Percentiles rank a stretch among this genome's conserved stretches.
Evolutionary conservation across 306 rosid species (phyloP).

Genomic region (Cicer bijugum): DNA sequence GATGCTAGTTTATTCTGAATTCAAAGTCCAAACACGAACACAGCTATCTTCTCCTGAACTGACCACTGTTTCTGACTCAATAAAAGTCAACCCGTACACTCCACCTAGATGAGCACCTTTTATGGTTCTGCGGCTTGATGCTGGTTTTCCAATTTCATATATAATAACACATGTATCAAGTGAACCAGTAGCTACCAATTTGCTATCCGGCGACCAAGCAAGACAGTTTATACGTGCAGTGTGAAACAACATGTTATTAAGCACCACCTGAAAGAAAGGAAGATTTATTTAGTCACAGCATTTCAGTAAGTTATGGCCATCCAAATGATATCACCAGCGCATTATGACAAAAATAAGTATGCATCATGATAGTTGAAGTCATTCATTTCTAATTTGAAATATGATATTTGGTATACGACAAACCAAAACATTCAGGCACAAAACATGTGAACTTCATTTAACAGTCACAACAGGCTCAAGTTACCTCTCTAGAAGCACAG

Average conservation of each 20-base stretch:
- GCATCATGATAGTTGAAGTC: slow-evolving; percentile 17
- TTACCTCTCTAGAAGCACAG: slow-evolving; percentile 75
- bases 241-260: slow-evolving; percentile 88
- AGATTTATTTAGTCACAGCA: slow-evolving; percentile 3
- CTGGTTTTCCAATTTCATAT: slow-evolving; percentile 88
- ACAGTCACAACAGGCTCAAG: slow-evolving; percentile 27
- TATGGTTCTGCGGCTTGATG: slow-evolving; percentile 79
- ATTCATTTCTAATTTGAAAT: slow-evolving; percentile 25
- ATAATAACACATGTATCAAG: slow-evolving; percentile 84
- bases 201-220: slow-evolving; percentile 95
- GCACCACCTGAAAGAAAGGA: slow-evolving; percentile 70
- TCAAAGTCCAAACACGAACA: slow-evolving; percentile 83
- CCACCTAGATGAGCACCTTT: slow-evolving; percentile 96
- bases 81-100: slow-evolving; percentile 81
- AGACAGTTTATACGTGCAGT: slow-evolving; percentile 92
- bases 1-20: slow-evolving; percentile 48
- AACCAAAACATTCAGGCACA: slow-evolving; percentile 18
- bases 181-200: slow-evolving; percentile 88
- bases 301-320: slow-evolving; percentile 17
- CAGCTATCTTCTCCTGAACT: slow-evolving; percentile 98
- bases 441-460: slow-evolving; percentile 31
- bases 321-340: too few species aligned
- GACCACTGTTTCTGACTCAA: slow-evolving; percentile 61
- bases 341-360: background rate
- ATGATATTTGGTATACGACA: slow-evolving; percentile 7